These are phyloP conservation scores for Kernera saxatilis DNA, from an alignment of 345 rosid species.

Conservation along the genomic window DNA sequence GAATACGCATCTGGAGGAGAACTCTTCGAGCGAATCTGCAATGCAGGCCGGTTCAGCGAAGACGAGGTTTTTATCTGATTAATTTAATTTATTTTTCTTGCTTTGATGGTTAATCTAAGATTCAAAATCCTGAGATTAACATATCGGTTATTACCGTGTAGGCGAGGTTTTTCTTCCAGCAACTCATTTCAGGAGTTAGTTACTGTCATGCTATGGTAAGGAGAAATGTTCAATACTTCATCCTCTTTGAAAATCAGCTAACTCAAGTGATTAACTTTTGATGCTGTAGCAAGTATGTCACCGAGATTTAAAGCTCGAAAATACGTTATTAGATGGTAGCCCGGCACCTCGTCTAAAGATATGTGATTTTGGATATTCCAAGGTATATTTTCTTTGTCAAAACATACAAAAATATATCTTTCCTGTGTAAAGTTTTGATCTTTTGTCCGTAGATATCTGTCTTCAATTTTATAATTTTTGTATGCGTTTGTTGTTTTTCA, in stretches of 20 bases:
- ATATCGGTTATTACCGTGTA: constrained; percentile 1
- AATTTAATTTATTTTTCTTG: not conserved
- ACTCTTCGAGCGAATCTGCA: constrained; percentile 71
- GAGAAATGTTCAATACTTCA: not conserved
- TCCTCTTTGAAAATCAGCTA: not conserved
- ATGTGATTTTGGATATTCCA: constrained; percentile 99
- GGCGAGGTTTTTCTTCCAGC: constrained; percentile 90
- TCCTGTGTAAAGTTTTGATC: not conserved
- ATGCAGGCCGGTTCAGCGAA: constrained; percentile 87
- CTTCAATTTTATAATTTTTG: not conserved
- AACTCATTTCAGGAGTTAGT: constrained; percentile 88
- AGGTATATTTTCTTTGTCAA: constrained; percentile 40
- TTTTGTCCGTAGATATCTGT: not conserved
- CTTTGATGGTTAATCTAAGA: not conserved
- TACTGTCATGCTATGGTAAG: constrained; percentile 82
- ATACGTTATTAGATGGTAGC: constrained; percentile 94
- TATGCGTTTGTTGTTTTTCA: constrained; percentile 29
- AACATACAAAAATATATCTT: not conserved
- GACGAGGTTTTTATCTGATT: constrained; percentile 50
- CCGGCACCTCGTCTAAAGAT: constrained; percentile 92
- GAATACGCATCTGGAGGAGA: constrained; percentile 95
- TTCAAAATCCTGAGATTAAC: not conserved
- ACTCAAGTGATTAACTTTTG: not conserved
- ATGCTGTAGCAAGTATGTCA: constrained; percentile 86
- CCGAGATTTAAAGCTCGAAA: constrained; percentile 91